phyloP scores from a whole-genome alignment of 139 green algal species.

The Chlorella sp. region DNA sequence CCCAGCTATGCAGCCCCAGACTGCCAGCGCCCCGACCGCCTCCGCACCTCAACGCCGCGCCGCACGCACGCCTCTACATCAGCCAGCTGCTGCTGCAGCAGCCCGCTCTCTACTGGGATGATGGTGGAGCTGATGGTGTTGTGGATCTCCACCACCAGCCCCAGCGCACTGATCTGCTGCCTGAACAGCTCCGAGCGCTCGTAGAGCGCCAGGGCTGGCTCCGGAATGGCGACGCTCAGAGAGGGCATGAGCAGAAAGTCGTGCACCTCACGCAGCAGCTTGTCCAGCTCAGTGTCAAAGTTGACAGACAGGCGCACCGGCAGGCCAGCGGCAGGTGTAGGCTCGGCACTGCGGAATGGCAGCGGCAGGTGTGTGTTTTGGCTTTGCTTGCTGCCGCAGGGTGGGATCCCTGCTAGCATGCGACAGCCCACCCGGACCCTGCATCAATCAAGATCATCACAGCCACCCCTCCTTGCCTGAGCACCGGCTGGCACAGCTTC shows the following conservation, averaged over 20 bases:
- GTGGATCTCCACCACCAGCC: slow-evolving; percentile 83
- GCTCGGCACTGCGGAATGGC: slow-evolving; percentile 24
- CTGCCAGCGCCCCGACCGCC: too few species aligned
- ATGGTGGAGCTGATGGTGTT: slow-evolving; percentile 86
- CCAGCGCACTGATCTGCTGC: slow-evolving; percentile 82
- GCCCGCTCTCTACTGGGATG: slow-evolving; percentile 82
- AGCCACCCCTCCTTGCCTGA: slow-evolving; percentile 39
- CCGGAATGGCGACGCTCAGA: slow-evolving; percentile 57
- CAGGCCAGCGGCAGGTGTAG: slow-evolving; percentile 2
- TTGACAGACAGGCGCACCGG: slow-evolving; percentile 75
- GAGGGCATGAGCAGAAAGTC: slow-evolving; percentile 87
- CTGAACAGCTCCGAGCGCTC: slow-evolving; percentile 76
- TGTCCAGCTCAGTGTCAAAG: slow-evolving; percentile 90
- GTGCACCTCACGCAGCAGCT: slow-evolving; percentile 88
- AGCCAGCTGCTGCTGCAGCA: slow-evolving; percentile 84
- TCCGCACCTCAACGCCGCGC: slow-evolving; percentile 56
- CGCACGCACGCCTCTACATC: slow-evolving; percentile 68
- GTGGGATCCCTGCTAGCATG: too few species aligned
- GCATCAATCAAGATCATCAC: too few species aligned
- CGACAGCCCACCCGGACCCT: too few species aligned
- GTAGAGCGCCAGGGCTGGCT: slow-evolving; percentile 55
- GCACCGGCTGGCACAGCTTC: slow-evolving; percentile 88
- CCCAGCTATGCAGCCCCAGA: too few species aligned
- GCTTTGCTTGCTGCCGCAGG: too few species aligned
- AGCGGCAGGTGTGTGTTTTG: not conserved